A percentile compares a stretch with the other conserved stretches of the same genome.
Conservation (phyloP, 2,329 filamentous ascomycete species). For the Tolypocladium ophioglossoides region DNA sequence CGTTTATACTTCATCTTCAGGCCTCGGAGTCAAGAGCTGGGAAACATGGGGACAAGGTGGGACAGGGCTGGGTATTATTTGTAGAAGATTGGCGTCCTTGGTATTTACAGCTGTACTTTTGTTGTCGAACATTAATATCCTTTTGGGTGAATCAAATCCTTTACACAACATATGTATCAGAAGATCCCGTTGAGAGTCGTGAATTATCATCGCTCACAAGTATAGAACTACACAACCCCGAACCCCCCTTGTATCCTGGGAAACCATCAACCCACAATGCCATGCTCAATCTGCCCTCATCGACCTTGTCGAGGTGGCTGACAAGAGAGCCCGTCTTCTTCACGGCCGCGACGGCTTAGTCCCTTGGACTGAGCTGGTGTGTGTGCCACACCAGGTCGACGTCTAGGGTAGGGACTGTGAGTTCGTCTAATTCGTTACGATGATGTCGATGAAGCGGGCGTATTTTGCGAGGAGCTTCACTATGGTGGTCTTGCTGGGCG, state of each 20-base stretch:
- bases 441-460: conserved; percentile 45
- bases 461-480: conserved; percentile 50
- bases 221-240: background rate
- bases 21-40: background rate
- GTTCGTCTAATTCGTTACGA: conserved; percentile 31
- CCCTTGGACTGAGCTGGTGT: conserved; percentile 52
- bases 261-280: conserved; percentile 33
- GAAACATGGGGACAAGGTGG: no score
- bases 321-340: conserved; percentile 43
- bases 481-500: conserved; percentile 48
- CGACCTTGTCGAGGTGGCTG: background rate
- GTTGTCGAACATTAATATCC: background rate
- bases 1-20: background rate
- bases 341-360: conserved; percentile 49
- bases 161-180: background rate
- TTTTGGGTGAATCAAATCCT: background rate
- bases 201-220: background rate
- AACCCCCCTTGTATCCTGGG: background rate
- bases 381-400: conserved; percentile 67
- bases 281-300: conserved; percentile 30
- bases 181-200: background rate
- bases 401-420: conserved; percentile 56
- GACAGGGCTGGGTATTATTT: background rate
- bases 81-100: background rate
- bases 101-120: background rate